Conservation (phyloP, 352 stramenopile genomes). For the Peronospora destructor region DNA sequence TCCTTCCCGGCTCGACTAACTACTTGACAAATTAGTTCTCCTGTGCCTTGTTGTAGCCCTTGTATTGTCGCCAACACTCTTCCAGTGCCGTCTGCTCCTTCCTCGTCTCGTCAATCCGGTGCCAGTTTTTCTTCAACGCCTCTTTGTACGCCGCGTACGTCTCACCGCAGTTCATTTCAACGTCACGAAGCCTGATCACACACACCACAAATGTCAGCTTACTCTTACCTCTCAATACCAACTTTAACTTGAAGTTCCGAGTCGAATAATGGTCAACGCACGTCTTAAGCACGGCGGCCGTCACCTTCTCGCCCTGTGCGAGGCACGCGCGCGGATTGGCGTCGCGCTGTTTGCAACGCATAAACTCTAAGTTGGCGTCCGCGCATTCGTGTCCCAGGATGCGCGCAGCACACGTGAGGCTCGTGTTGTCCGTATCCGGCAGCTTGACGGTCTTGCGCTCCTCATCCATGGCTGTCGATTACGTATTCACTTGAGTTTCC, state of each 20-base stretch:
- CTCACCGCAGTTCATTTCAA: constrained; percentile 81
- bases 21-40: constrained; percentile 11
- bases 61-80: constrained; percentile 79
- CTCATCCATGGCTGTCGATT: constrained; percentile 20
- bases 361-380: constrained; percentile 76
- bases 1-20: constrained; percentile 5
- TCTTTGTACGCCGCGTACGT: constrained; percentile 84
- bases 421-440: constrained; percentile 83
- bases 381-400: constrained; percentile 80
- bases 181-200: constrained; percentile 49
- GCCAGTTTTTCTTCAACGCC: constrained; percentile 86
- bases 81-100: constrained; percentile 84
- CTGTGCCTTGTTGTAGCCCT: constrained; percentile 40
- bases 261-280: constrained; percentile 29
- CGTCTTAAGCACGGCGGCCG: constrained; percentile 79
- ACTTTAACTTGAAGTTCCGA: not conserved
- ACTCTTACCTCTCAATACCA: not conserved
- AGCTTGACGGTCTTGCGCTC: constrained; percentile 51
- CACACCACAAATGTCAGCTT: constrained; percentile 5
- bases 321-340: constrained; percentile 76
- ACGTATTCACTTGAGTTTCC: no score
- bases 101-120: constrained; percentile 76
- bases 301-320: constrained; percentile 83
- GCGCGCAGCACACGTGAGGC: constrained; percentile 76
- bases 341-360: constrained; percentile 83